Base-by-base conservation (phyloP, 2,329 filamentous ascomycete genomes). In the Aspergillus puulaauensis region DNA sequence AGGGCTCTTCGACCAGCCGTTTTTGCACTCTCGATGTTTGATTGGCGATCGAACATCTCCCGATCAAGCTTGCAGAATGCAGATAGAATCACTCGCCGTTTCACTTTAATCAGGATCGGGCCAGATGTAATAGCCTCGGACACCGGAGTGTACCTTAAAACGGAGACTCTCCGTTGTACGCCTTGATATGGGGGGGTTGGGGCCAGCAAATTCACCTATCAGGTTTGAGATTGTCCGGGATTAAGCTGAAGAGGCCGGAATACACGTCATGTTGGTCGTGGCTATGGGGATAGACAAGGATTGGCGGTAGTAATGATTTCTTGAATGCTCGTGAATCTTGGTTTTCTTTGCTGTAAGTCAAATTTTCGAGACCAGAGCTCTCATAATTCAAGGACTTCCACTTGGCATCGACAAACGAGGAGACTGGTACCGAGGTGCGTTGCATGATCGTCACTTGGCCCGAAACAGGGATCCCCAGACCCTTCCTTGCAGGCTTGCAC, bases 261-360 rank as follows among this genome's bases (percentile, higher is more conserved):
- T 44, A 52, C 48, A 51, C 50, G 49, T 52, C 49, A 52, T 43
- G 39, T 15, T 43, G 23, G 49, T 33, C 9, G 24, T 45, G 40
- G 27, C 17, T 17, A 17, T 50, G 14, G 24, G 24, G 27, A 44
- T 31, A 41, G 49, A 43, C 49, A 33, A 40, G 39, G 49, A 27
- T 27, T 52, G 27, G 27, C 27, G 27, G 27, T 31, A 31, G 27
- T 31, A 31, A 31, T 31, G 9, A 31, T 31, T 27, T 31, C 27
- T 37, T 37, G 1, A 37, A 37, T 14, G 35, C 35, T 37, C 5
- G 35, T 37, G 15, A 37, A 11, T 31, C 27, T 31, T 31, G 27
- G 8, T 11, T 31, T 31, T 31, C 8, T 31, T 31, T 31, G 8
- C 9, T 31, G 23, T 2, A 6, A 7, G 23, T 31, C 8, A 31